Percentiles rank a stretch among this genome's conserved stretches.
phyloP scores from a whole-genome alignment of 164 flowering plant genomes.

The Vitis vinifera region ASM3070453v1 NC_081812.1:19473001-19473500 shows the following conservation, averaged over 20 bases:
- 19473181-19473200: neutral
- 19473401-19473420: slow-evolving; percentile 12
- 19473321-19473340: slow-evolving; percentile 63
- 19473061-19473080: no score
- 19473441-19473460: slow-evolving; percentile 27
- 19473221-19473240: slow-evolving; percentile 22
- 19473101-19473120: no score
- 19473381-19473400: neutral
- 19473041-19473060: no score
- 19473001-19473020: neutral
- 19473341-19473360: slow-evolving; percentile 52
- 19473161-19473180: no score
- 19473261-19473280: slow-evolving; percentile 43
- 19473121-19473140: no score
- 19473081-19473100: no score
- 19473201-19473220: slow-evolving; percentile 28
- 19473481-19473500: slow-evolving; percentile 3
- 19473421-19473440: slow-evolving; percentile 13
- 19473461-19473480: slow-evolving; percentile 10
- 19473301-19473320: slow-evolving; percentile 43
- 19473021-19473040: no score
- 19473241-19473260: slow-evolving; percentile 39
- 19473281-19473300: slow-evolving; percentile 41
- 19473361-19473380: slow-evolving; percentile 28
- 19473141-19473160: no score